Evolutionary conservation across 2,329 filamentous ascomycete genomes (phyloP), one percentile per base, ranked within the genome.

Genomic region (Diaporthe caulivora): DNA sequence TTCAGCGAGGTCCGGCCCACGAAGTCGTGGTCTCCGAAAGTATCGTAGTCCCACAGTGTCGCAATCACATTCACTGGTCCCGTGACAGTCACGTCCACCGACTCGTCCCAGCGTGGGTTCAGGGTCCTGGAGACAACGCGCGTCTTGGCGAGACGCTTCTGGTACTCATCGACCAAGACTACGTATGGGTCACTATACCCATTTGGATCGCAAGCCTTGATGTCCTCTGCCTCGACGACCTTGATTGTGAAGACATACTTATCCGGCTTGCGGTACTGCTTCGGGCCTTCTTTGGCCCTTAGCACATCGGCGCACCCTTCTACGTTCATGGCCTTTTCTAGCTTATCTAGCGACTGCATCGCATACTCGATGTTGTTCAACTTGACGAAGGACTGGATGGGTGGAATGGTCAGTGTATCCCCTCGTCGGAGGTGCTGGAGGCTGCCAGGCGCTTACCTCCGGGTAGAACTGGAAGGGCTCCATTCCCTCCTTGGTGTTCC

Each of bases 211-310:
- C 97, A 98, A n/a, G 97, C 95, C 83, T 98, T 98, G 78, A 99
- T 87, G 79, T 99, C 97, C 83, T 99, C 97, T 11, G 94, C 97
- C 83, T 99, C 97, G 34, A 99, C 95, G 74, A 99, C 95, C 85
- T 99, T 99, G 84, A 99, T 95, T 0, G 97, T 98, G 83, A 99
- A 99, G 71, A 98, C 95, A 81, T 97, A 98, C 81, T 97, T 98
- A 76, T 91, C 93, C 54, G 92, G 91, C 78, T 91, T 93, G 78
- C 91, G 91, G 72, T 84, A 80, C 75, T 87, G 86, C 79, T 91
- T 91, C 70, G 90, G 87, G 11, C 94, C 94, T 34, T 94, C 91
- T 75, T 93, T 87, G 78, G 90, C 92, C 60, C 92, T 91, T 67
- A 99, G 90, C 21, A 97, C 91, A 68, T 93, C 92, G 3, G 95